A percentile compares a stretch with the other conserved stretches of the same genome.
phyloP scores from a whole-genome alignment of 2,329 filamentous ascomycete genomes.

The Chalaropsis thielavioides region DNA sequence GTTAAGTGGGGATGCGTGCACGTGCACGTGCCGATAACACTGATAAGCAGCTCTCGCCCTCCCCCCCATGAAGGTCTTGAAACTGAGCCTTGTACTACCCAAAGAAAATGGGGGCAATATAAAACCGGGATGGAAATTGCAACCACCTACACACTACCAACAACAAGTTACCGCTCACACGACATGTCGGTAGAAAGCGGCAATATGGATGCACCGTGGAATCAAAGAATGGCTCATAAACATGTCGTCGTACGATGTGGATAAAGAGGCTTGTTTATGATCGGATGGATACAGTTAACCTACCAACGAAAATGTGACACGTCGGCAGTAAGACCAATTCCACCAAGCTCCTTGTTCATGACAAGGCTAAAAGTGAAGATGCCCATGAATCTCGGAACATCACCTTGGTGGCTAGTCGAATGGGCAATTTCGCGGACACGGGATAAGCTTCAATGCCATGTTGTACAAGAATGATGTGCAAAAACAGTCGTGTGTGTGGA shows the following conservation, averaged over 20 bases:
- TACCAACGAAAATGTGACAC: not conserved
- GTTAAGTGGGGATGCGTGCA: not conserved
- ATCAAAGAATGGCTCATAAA: no score
- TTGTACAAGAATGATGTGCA: no score
- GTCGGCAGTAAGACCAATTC: not conserved
- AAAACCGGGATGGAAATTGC: not conserved
- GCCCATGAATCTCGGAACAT: not conserved
- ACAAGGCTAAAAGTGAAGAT: not conserved
- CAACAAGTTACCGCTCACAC: no score
- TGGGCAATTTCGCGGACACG: not conserved
- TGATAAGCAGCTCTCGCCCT: not conserved
- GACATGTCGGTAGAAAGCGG: no score
- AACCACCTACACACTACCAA: not conserved
- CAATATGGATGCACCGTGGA: no score
- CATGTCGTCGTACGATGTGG: not conserved
- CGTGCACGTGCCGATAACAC: conserved; percentile 6
- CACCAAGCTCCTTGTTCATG: not conserved
- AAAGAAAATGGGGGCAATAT: not conserved
- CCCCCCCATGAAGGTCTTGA: not conserved
- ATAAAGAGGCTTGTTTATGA: not conserved
- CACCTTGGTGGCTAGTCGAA: not conserved
- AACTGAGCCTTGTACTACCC: not conserved
- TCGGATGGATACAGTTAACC: not conserved
- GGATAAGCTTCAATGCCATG: not conserved
- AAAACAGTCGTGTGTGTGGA: no score